Base-by-base conservation (phyloP, 2,329 filamentous ascomycete species). In the Parasarocladium wereldwijsianum region DNA sequence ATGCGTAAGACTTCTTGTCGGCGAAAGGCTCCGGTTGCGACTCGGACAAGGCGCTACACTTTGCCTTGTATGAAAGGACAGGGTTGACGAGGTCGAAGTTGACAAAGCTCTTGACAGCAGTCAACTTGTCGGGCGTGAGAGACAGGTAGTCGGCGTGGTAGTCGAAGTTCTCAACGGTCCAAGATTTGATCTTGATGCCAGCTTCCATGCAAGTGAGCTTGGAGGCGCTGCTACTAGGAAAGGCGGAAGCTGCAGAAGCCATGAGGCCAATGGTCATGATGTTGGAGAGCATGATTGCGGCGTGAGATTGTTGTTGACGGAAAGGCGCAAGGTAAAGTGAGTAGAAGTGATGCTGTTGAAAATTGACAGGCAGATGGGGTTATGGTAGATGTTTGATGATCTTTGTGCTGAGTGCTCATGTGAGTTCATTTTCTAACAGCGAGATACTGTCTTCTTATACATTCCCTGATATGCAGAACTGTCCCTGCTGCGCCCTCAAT, bases 21-120 rank as follows among this genome's bases (percentile, higher is more conserved):
- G 61, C 64, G 49, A 66, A 68, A 43, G 64, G 68, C 38, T 64
- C 57, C 6, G 29, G 34, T 3, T 65, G 52, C 45, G 54, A 51
- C 36, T 38, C 46, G 43, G 58, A 66, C 12, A 38, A 9, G 26
- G 49, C 60, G 17, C 36, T 38, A 55, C 64, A 69, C 17, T 30
- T 29, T 25, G 50, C 44, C 15, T 37, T 39, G 36, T 54, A 51
- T 19, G 47, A 37, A 22, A 63, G 39, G 17, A 51, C 58, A 11
- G 55, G 49, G 54, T 66, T 67, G 31, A 45, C 41, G 11, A 69
- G 49, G 36, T 57, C 60, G 50, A 69, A 69, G 43, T 50, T 51
- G 36, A 61, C 55, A 34, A 52, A 51, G 43, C 57, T 61, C 38
- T 66, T 60, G 47, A 69, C 64, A 4, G 64, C 50, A n/a, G 24